Percentiles rank a stretch among this genome's conserved stretches.
Conservation (phyloP, 164 flowering plant species). For the Annona squamosa region DNA sequence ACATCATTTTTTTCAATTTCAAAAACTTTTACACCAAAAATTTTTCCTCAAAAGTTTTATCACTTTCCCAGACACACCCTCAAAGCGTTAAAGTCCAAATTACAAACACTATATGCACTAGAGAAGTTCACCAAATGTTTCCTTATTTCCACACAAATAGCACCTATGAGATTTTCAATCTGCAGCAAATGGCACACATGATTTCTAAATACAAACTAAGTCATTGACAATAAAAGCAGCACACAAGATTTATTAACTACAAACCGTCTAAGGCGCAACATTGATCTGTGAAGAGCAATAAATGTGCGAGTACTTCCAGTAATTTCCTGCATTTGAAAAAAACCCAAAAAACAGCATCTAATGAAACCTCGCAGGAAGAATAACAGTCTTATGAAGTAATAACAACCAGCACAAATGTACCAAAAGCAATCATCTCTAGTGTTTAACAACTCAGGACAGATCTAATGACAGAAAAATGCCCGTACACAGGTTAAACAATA, state of each 20-base stretch:
- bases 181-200: background rate
- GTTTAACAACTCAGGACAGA: too few relatives aligned
- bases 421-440: background rate
- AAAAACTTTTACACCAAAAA: too few relatives aligned
- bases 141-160: background rate
- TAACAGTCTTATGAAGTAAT: background rate
- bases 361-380: background rate
- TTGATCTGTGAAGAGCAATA: conserved; percentile 77
- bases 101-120: too few relatives aligned
- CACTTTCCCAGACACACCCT: too few relatives aligned
- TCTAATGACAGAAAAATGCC: too few relatives aligned
- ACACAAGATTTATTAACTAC: conserved; percentile 12
- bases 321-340: conserved; percentile 52
- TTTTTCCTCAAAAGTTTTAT: too few relatives aligned
- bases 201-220: too few relatives aligned
- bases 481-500: too few relatives aligned
- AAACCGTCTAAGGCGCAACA: conserved; percentile 69
- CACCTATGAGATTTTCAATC: background rate
- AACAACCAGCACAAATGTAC: background rate
- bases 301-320: conserved; percentile 72
- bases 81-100: too few relatives aligned
- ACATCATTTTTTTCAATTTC: too few relatives aligned
- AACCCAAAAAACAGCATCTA: background rate
- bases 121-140: background rate
- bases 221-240: background rate